Conservation (phyloP, 139 green algal species). For the Asterochloris erici region DNA sequence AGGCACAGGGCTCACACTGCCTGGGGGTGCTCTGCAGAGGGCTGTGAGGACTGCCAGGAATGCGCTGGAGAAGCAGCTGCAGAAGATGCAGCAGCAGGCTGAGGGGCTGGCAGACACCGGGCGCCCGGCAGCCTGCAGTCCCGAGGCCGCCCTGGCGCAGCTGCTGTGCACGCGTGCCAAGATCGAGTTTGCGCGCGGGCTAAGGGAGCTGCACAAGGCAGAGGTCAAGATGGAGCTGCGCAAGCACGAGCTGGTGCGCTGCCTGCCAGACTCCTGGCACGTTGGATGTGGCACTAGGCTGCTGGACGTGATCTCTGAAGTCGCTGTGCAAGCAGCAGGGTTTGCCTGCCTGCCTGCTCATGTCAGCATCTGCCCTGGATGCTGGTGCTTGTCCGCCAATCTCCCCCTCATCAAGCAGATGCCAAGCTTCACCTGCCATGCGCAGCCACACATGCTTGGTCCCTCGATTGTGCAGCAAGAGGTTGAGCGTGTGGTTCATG, state of each 20-base stretch:
- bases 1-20: background rate
- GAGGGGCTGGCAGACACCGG: background rate
- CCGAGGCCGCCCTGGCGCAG: conserved; percentile 1
- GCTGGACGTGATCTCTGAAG: no score
- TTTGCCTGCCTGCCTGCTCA: no score
- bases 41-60: conserved; percentile 3
- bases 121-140: background rate
- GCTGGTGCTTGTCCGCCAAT: no score
- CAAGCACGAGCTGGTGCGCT: conserved; percentile 3
- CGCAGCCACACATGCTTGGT: no score
- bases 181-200: conserved; percentile 14
- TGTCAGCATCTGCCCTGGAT: no score
- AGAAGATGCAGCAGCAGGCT: conserved; percentile 15
- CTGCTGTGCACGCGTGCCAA: conserved; percentile 26
- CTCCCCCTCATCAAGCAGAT: no score
- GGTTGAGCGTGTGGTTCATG: no score
- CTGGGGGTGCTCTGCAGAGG: background rate
- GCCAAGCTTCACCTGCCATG: no score
- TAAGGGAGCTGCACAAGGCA: conserved; percentile 17
- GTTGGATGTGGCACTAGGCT: no score
- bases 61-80: conserved; percentile 9
- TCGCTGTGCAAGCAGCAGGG: no score
- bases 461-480: no score
- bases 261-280: no score
- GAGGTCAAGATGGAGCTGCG: conserved; percentile 15